Evolutionary conservation across 2,329 filamentous ascomycete genomes (phyloP), one percentile per base, ranked within the genome.

Genomic region (Fusarium sp.): DNA sequence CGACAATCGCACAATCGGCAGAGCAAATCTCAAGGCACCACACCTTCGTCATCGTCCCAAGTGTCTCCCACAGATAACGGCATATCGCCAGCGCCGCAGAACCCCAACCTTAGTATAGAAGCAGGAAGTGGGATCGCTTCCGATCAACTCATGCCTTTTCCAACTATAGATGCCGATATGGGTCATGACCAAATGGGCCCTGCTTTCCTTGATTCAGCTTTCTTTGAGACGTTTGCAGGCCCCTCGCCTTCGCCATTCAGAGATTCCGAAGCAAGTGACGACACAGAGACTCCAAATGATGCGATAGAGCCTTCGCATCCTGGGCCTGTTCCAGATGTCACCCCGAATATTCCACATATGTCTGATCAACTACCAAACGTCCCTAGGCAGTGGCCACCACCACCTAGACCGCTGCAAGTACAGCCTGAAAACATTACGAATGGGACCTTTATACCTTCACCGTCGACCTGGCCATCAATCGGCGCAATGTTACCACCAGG

Each of bases 181-280:
- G 49, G 43, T 2, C 57, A 56, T 30, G 66, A 70, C 19, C 62
- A 70, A 11, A 47, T 55, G 33, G 58, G 56, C 2, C 23, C 62
- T 4, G 52, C 27, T 9, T 72, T 71, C 41, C 49, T 72, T 13
- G 59, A 71, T 32, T 51, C 66, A 4, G 66, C 69, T 7, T 71
- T 72, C 25, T 72, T 72, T 10, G 68, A 72, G 17, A 66, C 63
- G 4, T 71, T 71, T 14, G 40, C 48, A 9, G 69, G 69, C 3
- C 60, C 66, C 6, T 70, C 67, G 2, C 67, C 67, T 2, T 62
- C 67, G 0, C 58, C 62, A 1, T 23, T 67, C 0, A 52, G 57
- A 33, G 67, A 69, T 8, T 56, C 68, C 0, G 56, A 68, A 3
- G 40, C 33, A 1, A 56, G 40, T 9, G 60, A 70, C 7, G 62